Evolutionary conservation across 2,329 filamentous ascomycete species (phyloP).

Genomic region (Diaporthe sp.): DNA sequence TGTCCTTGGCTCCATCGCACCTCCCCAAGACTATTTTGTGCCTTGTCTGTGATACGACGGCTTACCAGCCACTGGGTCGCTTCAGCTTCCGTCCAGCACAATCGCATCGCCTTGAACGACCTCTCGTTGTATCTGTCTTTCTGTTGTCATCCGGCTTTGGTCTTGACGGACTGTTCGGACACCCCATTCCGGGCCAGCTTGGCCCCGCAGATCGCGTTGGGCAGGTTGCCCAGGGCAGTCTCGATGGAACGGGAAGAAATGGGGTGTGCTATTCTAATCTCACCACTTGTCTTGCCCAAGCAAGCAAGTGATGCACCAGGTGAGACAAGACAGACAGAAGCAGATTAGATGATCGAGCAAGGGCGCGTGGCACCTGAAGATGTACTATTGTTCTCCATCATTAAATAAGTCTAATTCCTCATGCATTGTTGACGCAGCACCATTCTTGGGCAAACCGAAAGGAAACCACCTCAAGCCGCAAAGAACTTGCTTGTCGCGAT

Average conservation of each 20-base stretch:
- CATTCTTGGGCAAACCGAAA: neutral
- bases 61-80: neutral
- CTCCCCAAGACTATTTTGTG: neutral
- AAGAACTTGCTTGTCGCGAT: neutral
- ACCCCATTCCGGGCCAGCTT: neutral
- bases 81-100: neutral
- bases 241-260: neutral
- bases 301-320: neutral
- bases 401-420: slow-evolving; percentile 28
- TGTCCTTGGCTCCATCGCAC: neutral
- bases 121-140: neutral
- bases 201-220: slow-evolving; percentile 1
- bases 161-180: neutral
- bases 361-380: neutral
- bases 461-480: neutral
- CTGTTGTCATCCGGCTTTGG: neutral
- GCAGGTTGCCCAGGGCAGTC: neutral
- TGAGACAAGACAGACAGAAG: slow-evolving; percentile 14
- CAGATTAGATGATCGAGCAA: slow-evolving; percentile 1
- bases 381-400: slow-evolving; percentile 22
- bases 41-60: neutral
- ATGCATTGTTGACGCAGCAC: neutral
- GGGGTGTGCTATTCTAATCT: neutral
- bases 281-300: slow-evolving; percentile 2
- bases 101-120: neutral